Base-by-base conservation (phyloP, 192 early-diverging fungal genomes). In the Thamnidium elegans region DNA sequence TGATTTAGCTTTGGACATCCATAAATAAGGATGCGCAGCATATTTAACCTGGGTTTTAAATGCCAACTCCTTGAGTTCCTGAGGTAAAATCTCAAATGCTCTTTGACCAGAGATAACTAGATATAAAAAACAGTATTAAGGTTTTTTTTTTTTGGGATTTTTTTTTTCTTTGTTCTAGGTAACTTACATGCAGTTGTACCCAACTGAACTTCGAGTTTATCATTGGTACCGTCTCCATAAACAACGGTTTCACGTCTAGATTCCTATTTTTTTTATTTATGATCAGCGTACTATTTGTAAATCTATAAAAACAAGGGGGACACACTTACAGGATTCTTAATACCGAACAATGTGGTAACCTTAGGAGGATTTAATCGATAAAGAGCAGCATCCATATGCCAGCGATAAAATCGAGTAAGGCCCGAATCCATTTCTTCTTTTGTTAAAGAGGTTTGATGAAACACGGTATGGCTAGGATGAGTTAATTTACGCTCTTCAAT, bases 371-470 rank as follows among this genome's bases (percentile, higher is more conserved):
- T 68, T 14, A 68, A 58, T 36, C 56, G 58, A 23, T 73, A 73
- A 4, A 73, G 42, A 43, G 71, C 71, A 54, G 71, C 71, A 54
- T 73, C 71, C 71, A 73, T 73, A 20, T 73, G 71, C 71, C 71
- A 73, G 46, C 71, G 46, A 48, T 73, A 73, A 56, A 73, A 73
- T 32, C 71, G 61, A n/a, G 71, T 73, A 3, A 65, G 63, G 23
- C 63, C 71, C 5, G 61, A 47, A 21, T 62, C 67, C 34, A 68
- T 67, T 14, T 73, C 66, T 34, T 73, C 71, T 3, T 46, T 26
- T 21, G 66, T 58, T 44, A 73, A 43, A 3, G 48, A 55, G 9
- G 66, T 73, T 10, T 73, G 61, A 50, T 73, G 71, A 50, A 73
- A 73, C 21, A 58, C 58, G 11, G 62, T 47, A 36, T 73, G 71